These are phyloP conservation scores for Lonicera japonica DNA, from an alignment of 129 eudicot genomes.

Conservation along the genomic window DNA sequence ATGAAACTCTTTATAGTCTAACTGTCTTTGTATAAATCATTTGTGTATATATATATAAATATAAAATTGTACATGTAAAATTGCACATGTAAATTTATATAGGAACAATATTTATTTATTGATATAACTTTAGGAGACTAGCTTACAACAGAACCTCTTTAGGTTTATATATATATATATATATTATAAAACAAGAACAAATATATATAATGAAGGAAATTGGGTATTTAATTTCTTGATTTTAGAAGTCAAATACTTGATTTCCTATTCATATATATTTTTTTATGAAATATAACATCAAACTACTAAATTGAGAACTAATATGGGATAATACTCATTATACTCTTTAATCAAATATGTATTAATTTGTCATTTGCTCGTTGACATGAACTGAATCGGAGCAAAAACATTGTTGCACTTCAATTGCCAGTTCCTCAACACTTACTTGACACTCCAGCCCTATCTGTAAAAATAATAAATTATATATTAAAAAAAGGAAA, in stretches of 20 bases:
- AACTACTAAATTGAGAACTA: no score
- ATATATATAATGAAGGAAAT: background rate
- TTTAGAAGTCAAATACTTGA: background rate
- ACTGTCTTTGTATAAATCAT: no score
- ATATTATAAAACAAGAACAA: background rate
- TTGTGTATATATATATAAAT: no score
- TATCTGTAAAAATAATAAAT: slow-evolving; percentile 38
- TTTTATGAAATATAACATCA: no score
- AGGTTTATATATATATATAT: no score
- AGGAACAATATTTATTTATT: no score
- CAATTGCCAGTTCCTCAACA: slow-evolving; percentile 76
- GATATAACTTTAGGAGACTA: background rate
- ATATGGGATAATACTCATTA: no score
- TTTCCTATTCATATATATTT: no score
- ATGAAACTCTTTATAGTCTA: no score
- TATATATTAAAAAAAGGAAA: background rate
- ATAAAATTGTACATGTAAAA: no score
- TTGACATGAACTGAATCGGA: slow-evolving; percentile 5
- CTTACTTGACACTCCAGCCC: slow-evolving; percentile 87
- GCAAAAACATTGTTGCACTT: slow-evolving; percentile 74
- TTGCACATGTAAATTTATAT: no score
- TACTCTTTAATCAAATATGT: background rate
- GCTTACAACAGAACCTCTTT: no score
- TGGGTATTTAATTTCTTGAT: background rate
- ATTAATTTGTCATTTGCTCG: background rate